These are phyloP conservation scores for Stachybotrys echinatus DNA, from an alignment of 2,329 filamentous ascomycete genomes.

Conservation along the genomic window DNA sequence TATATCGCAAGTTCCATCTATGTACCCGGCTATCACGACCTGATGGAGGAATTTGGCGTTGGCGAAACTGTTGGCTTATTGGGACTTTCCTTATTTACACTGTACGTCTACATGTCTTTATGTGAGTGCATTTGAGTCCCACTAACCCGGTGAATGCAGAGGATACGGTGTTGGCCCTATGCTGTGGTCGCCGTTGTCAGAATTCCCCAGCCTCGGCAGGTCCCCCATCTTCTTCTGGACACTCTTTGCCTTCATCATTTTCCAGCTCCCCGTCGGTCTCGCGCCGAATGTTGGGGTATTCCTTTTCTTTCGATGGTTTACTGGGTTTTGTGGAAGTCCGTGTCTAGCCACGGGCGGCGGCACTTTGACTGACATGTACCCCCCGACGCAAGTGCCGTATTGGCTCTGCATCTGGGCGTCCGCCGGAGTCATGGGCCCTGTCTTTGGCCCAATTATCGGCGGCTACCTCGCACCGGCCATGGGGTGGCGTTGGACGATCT, in stretches of 20 bases:
- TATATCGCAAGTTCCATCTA: constrained; percentile 8
- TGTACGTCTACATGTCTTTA: neutral
- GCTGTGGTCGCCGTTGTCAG: constrained; percentile 12
- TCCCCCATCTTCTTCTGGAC: constrained; percentile 11
- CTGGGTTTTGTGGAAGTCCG: constrained; percentile 11
- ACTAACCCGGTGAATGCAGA: neutral
- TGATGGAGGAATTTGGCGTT: constrained; percentile 3
- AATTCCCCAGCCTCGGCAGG: constrained; percentile 11
- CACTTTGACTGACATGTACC: constrained; percentile 8
- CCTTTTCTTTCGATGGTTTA: constrained; percentile 12
- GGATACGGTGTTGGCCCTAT: constrained; percentile 9
- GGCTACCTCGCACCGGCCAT: constrained; percentile 1
- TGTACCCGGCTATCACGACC: constrained; percentile 1
- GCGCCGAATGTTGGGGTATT: constrained; percentile 10
- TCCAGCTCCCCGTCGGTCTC: constrained; percentile 7
- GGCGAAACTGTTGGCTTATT: constrained; percentile 2
- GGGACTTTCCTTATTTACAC: neutral
- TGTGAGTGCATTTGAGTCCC: no score
- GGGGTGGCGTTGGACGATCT: constrained; percentile 17
- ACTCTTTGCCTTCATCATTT: constrained; percentile 8
- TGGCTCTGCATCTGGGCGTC: neutral
- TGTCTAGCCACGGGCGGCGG: constrained; percentile 7
- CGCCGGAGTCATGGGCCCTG: neutral
- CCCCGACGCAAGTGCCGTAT: neutral
- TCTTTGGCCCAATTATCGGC: constrained; percentile 2